These are phyloP conservation scores for Tolypocladium cylindrosporum DNA, from an alignment of 2,329 filamentous ascomycete genomes.

Conservation along the genomic window DNA sequence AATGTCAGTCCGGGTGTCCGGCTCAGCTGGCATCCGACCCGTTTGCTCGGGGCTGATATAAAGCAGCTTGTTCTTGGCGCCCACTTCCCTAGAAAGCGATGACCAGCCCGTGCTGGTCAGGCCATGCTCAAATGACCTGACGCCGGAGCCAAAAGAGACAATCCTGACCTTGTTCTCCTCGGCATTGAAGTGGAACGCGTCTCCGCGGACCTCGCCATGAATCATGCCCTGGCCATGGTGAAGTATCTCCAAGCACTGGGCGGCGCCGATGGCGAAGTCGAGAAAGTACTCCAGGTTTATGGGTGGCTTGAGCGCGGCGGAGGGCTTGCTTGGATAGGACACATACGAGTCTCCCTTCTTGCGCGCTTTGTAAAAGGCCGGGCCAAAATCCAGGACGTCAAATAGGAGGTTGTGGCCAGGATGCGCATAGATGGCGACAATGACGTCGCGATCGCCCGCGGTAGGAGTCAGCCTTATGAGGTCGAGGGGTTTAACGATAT, in stretches of 20 bases:
- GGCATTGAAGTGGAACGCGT: slow-evolving; percentile 79
- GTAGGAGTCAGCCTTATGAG: slow-evolving; percentile 61
- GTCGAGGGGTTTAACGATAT: slow-evolving; percentile 75
- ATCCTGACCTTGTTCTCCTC: slow-evolving; percentile 66
- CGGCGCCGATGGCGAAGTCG: slow-evolving; percentile 82
- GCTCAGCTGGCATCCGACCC: slow-evolving; percentile 83
- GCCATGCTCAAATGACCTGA: slow-evolving; percentile 83
- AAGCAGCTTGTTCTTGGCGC: slow-evolving; percentile 79
- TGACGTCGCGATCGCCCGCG: slow-evolving; percentile 52
- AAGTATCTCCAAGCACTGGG: slow-evolving; percentile 79
- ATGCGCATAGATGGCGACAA: slow-evolving; percentile 73
- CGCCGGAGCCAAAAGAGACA: slow-evolving; percentile 76
- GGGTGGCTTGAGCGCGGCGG: slow-evolving; percentile 38
- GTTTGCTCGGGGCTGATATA: slow-evolving; percentile 95
- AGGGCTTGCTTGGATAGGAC: slow-evolving; percentile 31
- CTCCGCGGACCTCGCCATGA: slow-evolving; percentile 82
- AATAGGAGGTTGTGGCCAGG: slow-evolving; percentile 65
- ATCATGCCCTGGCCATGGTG: slow-evolving; percentile 81
- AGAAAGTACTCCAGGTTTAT: slow-evolving; percentile 70
- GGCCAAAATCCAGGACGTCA: slow-evolving; percentile 66
- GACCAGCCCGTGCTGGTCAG: slow-evolving; percentile 82
- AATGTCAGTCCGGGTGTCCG: slow-evolving; percentile 85
- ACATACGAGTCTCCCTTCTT: slow-evolving; percentile 43
- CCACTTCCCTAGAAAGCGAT: slow-evolving; percentile 68
- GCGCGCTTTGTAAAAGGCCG: slow-evolving; percentile 54